phyloP scores from a whole-genome alignment of 2,329 filamentous ascomycete species.

The Botrytis elliptica region DNA sequence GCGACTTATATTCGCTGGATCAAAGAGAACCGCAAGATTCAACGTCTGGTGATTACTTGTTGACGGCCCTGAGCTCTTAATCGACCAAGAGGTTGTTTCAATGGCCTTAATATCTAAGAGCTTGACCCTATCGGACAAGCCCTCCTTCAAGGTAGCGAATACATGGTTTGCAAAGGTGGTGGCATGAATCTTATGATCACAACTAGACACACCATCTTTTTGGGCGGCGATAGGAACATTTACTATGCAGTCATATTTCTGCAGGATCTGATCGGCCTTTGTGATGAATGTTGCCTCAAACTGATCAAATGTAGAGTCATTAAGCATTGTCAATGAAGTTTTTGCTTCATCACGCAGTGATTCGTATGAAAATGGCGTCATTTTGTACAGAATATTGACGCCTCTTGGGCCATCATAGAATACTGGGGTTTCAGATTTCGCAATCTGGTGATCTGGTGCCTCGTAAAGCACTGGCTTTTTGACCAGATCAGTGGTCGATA shows the following conservation, averaged over 20 bases:
- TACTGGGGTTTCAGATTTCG: constrained; percentile 57
- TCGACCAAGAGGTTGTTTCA: constrained; percentile 46
- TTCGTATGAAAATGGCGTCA: constrained; percentile 79
- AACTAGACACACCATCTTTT: constrained; percentile 21
- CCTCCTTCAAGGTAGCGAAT: constrained; percentile 64
- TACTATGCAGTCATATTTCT: constrained; percentile 54
- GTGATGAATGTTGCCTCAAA: constrained; percentile 83
- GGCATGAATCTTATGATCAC: constrained; percentile 34
- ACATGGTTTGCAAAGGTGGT: constrained; percentile 52
- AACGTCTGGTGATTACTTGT: constrained; percentile 44
- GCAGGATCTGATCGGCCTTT: constrained; percentile 53
- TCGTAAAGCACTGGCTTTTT: constrained; percentile 61
- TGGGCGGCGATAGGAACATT: constrained; percentile 28
- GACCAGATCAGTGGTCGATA: constrained; percentile 70
- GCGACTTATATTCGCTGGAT: constrained; percentile 69
- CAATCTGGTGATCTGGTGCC: constrained; percentile 43
- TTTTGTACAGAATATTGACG: constrained; percentile 86
- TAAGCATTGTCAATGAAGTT: constrained; percentile 71
- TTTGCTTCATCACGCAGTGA: constrained; percentile 72
- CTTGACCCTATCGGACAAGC: constrained; percentile 71
- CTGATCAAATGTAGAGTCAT: constrained; percentile 70
- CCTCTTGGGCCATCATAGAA: constrained; percentile 74
- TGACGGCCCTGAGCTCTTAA: constrained; percentile 43
- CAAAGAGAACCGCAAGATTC: constrained; percentile 67
- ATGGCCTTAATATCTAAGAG: constrained; percentile 60